phyloP scores from a whole-genome alignment of 768 basidiomycete species.

The Rhizopogon sp. region DNA sequence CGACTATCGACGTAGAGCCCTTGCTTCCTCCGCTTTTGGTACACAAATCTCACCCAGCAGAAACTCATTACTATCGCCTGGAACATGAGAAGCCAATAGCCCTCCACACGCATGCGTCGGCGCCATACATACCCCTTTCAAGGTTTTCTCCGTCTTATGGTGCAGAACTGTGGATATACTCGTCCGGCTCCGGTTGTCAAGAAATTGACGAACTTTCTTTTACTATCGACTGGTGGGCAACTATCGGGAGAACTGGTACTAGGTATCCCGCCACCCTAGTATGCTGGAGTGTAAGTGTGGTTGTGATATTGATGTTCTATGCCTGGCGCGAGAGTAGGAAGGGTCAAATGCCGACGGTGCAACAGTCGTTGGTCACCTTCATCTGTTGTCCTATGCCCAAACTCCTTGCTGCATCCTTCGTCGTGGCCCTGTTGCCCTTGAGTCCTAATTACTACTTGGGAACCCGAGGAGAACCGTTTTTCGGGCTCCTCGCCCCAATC shows the following conservation, averaged over 20 bases:
- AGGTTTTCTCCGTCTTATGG: constrained; percentile 24
- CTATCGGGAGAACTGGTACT: constrained; percentile 63
- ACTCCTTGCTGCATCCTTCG: constrained; percentile 39
- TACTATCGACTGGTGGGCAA: constrained; percentile 66
- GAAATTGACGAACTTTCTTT: constrained; percentile 37
- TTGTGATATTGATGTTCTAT: constrained; percentile 50
- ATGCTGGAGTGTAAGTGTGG: constrained; percentile 73
- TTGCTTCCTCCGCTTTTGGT: constrained; percentile 62
- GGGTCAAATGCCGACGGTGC: constrained; percentile 37
- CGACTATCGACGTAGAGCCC: constrained; percentile 33
- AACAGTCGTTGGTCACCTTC: constrained; percentile 46
- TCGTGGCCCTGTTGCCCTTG: constrained; percentile 52
- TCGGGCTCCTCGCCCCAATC: constrained; percentile 29
- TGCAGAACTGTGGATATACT: constrained; percentile 54
- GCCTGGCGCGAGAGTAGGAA: constrained; percentile 35
- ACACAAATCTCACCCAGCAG: constrained; percentile 53
- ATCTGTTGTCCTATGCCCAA: constrained; percentile 31
- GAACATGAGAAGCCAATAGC: constrained; percentile 16
- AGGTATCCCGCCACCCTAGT: constrained; percentile 72
- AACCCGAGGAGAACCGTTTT: constrained; percentile 42
- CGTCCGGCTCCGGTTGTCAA: constrained; percentile 47
- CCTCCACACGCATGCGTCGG: constrained; percentile 66
- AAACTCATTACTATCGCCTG: constrained; percentile 68
- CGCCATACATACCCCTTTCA: constrained; percentile 50
- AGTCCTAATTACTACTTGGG: constrained; percentile 56